phyloP scores from a whole-genome alignment of 2,329 filamentous ascomycete species.

The Cladosporium sp. region DNA sequence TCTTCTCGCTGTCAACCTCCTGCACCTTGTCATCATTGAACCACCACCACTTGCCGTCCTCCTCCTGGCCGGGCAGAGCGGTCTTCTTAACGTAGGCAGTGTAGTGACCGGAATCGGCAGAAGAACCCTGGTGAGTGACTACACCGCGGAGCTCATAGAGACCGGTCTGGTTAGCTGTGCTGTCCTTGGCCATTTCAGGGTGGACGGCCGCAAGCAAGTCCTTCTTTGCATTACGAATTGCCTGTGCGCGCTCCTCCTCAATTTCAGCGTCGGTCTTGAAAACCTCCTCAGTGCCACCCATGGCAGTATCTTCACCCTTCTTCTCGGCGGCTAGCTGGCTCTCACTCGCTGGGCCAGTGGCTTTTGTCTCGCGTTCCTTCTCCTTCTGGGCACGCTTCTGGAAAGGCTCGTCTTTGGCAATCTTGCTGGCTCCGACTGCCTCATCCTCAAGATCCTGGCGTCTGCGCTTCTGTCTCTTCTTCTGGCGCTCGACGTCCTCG shows the following conservation, averaged over 20 bases:
- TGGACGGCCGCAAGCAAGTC: slow-evolving; percentile 77
- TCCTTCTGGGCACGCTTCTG: slow-evolving; percentile 83
- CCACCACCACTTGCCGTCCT: slow-evolving; percentile 99
- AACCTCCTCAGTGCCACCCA: slow-evolving; percentile 72
- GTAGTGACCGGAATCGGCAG: slow-evolving; percentile 96
- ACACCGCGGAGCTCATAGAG: slow-evolving; percentile 92
- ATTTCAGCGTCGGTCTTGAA: slow-evolving; percentile 95
- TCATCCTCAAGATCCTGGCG: slow-evolving; percentile 53
- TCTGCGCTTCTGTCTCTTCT: slow-evolving; percentile 81
- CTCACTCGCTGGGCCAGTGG: slow-evolving; percentile 31
- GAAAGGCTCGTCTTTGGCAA: slow-evolving; percentile 59
- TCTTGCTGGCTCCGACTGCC: slow-evolving; percentile 28
- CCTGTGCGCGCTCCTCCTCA: slow-evolving; percentile 75
- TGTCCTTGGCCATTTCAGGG: slow-evolving; percentile 68
- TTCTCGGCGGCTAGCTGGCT: slow-evolving; percentile 48
- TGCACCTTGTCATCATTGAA: slow-evolving; percentile 98
- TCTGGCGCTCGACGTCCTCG: slow-evolving; percentile 83
- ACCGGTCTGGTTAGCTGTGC: slow-evolving; percentile 85
- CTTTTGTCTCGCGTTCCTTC: slow-evolving; percentile 41
- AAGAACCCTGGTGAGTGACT: slow-evolving; percentile 93
- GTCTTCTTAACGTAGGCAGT: slow-evolving; percentile 97
- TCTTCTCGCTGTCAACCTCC: slow-evolving; percentile 87
- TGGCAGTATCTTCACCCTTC: slow-evolving; percentile 64
- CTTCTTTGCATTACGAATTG: slow-evolving; percentile 77
- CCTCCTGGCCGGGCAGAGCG: slow-evolving; percentile 73